Base-by-base conservation (phyloP, 1,284 basidiomycete species). In the Pulveroboletus sp. region DNA sequence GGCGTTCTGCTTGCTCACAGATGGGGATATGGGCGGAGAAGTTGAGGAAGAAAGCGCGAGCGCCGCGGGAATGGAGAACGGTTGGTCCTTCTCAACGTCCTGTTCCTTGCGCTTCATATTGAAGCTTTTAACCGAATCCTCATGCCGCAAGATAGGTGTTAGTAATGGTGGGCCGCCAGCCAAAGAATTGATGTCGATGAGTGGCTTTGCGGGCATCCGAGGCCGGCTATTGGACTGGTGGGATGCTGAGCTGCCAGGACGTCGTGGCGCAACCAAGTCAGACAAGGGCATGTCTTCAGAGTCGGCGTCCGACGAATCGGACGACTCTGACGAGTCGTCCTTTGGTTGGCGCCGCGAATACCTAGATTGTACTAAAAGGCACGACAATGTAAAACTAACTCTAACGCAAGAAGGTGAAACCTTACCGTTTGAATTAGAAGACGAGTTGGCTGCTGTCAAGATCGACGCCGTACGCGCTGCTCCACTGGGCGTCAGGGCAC, bases 151-250 rank as follows among this genome's bases (percentile, higher is more conserved):
- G 43, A 65, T 62, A n/a, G 71, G 69, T 33, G 60, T 64, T 20
- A 65, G 57, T 11, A 73, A 46, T 10, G 75, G 73, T 36, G 67
- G 65, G n/a, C 60, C 56, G 43, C 65, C 63, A 12, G 66, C 60
- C 18, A 76, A 50, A 9, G 67, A 62, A n/a, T 71, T 74, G 54
- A 82, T 77, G 57, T 83, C 82, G 25, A 83, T 81, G 25, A 83
- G 72, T 1, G 82, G 82, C 60, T 79, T 81, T 14, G 69, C 31
- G 14, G 75, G 75, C 48, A 68, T 65, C 28, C 73, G 70, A 36
- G 65, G 62, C 33, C 66, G 69, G 22, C 58, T 69, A 61, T 61
- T 66, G 67, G 53, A 73, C 57, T 44, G 62, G 59, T 58, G 66
- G 64, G 76, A 87, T 62, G 67, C 73, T 45, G 73, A 72, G 61